Percentiles rank a stretch among this genome's conserved stretches.
Conservation (phyloP, 2,329 filamentous ascomycete species). For the Apiospora phragmitis region DNA sequence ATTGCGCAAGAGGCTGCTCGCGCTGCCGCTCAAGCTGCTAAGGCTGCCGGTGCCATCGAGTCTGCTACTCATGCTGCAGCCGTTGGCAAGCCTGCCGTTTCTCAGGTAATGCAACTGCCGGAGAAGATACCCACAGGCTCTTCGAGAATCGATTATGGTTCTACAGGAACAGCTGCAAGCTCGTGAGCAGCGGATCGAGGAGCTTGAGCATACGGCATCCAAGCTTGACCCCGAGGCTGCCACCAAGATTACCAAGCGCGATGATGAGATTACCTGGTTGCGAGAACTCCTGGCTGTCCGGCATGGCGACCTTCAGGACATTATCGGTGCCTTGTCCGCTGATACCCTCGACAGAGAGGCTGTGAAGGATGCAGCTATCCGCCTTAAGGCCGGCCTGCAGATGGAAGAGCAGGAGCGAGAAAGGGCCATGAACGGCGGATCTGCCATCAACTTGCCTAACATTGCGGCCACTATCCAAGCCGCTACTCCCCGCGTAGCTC, state of each 20-base stretch:
- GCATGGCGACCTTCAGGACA: constrained; percentile 88
- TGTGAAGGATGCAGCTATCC: constrained; percentile 88
- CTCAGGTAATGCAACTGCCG: constrained; percentile 54
- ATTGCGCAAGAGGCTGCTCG: constrained; percentile 83
- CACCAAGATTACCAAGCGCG: constrained; percentile 82
- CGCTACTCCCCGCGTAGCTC: constrained; percentile 78
- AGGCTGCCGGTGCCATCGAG: constrained; percentile 39
- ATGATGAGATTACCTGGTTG: constrained; percentile 93
- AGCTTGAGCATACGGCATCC: constrained; percentile 71
- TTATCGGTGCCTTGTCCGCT: constrained; percentile 76
- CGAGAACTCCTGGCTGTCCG: constrained; percentile 90
- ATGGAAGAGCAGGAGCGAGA: constrained; percentile 98
- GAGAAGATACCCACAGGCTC: constrained; percentile 88
- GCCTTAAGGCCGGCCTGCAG: constrained; percentile 89
- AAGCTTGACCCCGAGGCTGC: constrained; percentile 75
- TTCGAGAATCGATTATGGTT: constrained; percentile 94
- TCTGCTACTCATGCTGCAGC: constrained; percentile 46
- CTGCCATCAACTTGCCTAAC: constrained; percentile 68
- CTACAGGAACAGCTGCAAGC: constrained; percentile 96
- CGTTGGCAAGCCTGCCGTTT: constrained; percentile 38
- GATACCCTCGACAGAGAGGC: constrained; percentile 75
- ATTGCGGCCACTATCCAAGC: constrained; percentile 76
- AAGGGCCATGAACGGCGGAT: constrained; percentile 72
- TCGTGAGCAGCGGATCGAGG: constrained; percentile 86
- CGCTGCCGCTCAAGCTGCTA: constrained; percentile 46